Evolutionary conservation across 1,284 basidiomycete species (phyloP).

Genomic region (Phellopilus nigrolimitatus): DNA sequence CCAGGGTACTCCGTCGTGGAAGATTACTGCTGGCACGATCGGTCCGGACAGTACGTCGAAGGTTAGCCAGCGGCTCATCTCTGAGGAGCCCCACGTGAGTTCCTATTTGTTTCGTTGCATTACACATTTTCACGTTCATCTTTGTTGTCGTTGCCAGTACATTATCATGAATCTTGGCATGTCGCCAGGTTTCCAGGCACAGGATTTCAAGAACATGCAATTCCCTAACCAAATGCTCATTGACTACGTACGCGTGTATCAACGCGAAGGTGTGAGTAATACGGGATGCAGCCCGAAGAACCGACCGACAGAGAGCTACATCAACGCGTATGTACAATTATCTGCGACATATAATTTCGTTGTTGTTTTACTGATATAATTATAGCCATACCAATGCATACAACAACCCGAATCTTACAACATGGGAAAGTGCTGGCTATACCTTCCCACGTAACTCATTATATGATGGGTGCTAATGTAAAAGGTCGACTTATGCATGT

Average conservation of each 20-base stretch:
- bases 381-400: slow-evolving; percentile 64
- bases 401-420: slow-evolving; percentile 68
- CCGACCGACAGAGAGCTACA: slow-evolving; percentile 47
- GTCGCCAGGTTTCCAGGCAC: slow-evolving; percentile 37
- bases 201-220: slow-evolving; percentile 34
- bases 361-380: slow-evolving; percentile 1
- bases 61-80: slow-evolving; percentile 40
- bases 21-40: slow-evolving; percentile 36
- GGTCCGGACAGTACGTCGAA: slow-evolving; percentile 33
- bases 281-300: slow-evolving; percentile 36
- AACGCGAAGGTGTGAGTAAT: slow-evolving; percentile 32
- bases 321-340: slow-evolving; percentile 45
- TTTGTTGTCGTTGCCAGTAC: slow-evolving; percentile 28
- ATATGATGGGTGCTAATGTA: slow-evolving; percentile 47
- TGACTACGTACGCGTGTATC: slow-evolving; percentile 43
- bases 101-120: not conserved
- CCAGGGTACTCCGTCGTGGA: slow-evolving; percentile 41
- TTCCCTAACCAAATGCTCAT: slow-evolving; percentile 39
- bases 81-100: slow-evolving; percentile 48
- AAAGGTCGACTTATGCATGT: not conserved
- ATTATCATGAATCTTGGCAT: slow-evolving; percentile 42
- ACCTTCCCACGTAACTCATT: slow-evolving; percentile 64
- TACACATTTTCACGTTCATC: not conserved
- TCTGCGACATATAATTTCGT: not conserved
- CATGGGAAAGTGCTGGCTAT: slow-evolving; percentile 65